Evolutionary conservation across 768 basidiomycete species (phyloP).

Genomic region (Boletus speciosus): DNA sequence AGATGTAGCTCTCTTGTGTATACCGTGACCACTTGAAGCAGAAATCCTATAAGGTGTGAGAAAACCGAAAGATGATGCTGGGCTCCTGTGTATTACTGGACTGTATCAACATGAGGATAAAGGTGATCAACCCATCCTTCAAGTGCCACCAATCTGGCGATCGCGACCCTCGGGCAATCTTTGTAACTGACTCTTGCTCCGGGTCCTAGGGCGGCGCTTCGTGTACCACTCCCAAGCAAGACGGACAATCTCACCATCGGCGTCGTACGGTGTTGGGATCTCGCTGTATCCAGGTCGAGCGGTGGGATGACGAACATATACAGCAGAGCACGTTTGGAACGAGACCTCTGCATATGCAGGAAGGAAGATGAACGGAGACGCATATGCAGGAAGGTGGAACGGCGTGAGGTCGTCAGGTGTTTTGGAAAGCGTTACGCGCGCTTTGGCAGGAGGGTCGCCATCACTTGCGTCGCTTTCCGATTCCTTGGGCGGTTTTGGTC

Average conservation of each 20-base stretch:
- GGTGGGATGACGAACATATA: constrained; percentile 95
- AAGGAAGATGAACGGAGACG: constrained; percentile 89
- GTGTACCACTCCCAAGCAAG: constrained; percentile 97
- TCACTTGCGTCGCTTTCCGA: constrained; percentile 4
- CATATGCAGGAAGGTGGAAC: constrained; percentile 83
- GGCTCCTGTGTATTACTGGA: background rate
- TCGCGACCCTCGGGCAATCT: constrained; percentile 66
- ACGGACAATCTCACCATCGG: constrained; percentile 89
- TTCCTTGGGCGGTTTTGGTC: constrained; percentile 22
- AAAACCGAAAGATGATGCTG: background rate
- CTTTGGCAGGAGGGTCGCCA: background rate
- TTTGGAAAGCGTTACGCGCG: background rate
- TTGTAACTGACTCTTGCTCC: constrained; percentile 59
- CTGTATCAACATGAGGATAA: background rate
- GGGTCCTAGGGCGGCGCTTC: constrained; percentile 60
- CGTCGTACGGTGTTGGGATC: constrained; percentile 93
- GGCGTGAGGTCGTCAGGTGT: constrained; percentile 46
- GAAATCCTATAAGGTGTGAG: no score
- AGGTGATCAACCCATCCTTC: background rate
- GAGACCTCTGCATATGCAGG: constrained; percentile 87
- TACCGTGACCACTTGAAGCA: no score
- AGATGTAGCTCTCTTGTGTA: no score
- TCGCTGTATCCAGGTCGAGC: constrained; percentile 95
- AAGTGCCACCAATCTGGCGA: constrained; percentile 25
- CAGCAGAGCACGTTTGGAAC: constrained; percentile 83